Conservation (phyloP, 2,329 filamentous ascomycete species). For the Diplodia scrobiculata region DNA sequence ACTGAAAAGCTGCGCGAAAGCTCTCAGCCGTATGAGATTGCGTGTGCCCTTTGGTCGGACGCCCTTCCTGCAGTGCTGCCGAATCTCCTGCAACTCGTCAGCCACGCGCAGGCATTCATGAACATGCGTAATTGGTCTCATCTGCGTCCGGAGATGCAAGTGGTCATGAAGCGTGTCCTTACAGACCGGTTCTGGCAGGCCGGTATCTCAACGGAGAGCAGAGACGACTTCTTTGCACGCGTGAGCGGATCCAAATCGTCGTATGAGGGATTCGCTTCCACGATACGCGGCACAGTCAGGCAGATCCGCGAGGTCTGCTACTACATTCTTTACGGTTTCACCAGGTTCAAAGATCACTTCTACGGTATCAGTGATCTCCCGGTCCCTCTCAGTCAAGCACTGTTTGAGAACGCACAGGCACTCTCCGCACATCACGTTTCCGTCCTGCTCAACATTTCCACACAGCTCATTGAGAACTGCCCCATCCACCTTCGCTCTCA, state of each 20-base stretch:
- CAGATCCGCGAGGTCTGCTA: slow-evolving; percentile 93
- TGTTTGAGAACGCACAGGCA: slow-evolving; percentile 79
- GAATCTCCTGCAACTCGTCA: slow-evolving; percentile 79
- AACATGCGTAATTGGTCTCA: slow-evolving; percentile 81
- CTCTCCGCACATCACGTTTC: slow-evolving; percentile 92
- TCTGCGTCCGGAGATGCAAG: slow-evolving; percentile 72
- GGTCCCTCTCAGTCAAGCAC: slow-evolving; percentile 75
- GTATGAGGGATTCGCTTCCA: slow-evolving; percentile 90
- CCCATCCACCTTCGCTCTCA: slow-evolving; percentile 73
- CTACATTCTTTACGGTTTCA: slow-evolving; percentile 92
- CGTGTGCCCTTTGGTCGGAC: slow-evolving; percentile 81
- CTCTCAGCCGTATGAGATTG: slow-evolving; percentile 71
- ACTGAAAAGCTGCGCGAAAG: slow-evolving; percentile 83
- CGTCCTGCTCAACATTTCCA: slow-evolving; percentile 84
- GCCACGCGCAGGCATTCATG: slow-evolving; percentile 88
- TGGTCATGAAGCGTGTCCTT: slow-evolving; percentile 77
- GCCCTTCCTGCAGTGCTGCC: slow-evolving; percentile 81
- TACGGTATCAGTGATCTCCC: slow-evolving; percentile 88
- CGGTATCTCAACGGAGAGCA: slow-evolving; percentile 91
- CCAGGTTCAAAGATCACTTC: slow-evolving; percentile 80
- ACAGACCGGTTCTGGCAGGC: slow-evolving; percentile 98
- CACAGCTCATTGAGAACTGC: slow-evolving; percentile 89
- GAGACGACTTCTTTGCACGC: slow-evolving; percentile 92
- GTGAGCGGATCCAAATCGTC: slow-evolving; percentile 87
- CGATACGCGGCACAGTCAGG: slow-evolving; percentile 83